Percentiles rank a stretch among this genome's conserved stretches.
These are phyloP conservation scores for Tuber magnatum DNA, from an alignment of 495 filamentous ascomycete species.

Conservation along the genomic window DNA sequence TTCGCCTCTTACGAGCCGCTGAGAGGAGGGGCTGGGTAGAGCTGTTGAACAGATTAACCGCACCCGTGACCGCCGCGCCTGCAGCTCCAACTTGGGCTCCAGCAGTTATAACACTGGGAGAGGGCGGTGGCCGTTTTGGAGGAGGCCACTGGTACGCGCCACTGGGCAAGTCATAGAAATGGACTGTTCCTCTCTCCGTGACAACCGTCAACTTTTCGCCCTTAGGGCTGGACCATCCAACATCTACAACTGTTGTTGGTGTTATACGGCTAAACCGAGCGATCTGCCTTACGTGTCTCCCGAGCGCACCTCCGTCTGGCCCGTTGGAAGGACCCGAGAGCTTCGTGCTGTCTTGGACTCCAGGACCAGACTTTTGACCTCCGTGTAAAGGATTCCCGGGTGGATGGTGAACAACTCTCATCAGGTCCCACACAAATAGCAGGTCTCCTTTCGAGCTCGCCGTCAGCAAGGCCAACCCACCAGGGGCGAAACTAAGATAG, in stretches of 20 bases:
- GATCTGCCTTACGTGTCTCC: constrained; percentile 68
- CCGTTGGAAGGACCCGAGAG: background rate
- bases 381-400: constrained; percentile 20
- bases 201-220: constrained; percentile 77
- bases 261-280: constrained; percentile 85
- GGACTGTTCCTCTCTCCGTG: constrained; percentile 87
- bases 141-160: constrained; percentile 86
- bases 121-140: constrained; percentile 54
- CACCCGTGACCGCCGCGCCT: constrained; percentile 49
- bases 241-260: constrained; percentile 78
- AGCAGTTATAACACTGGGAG: constrained; percentile 42
- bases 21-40: constrained; percentile 59
- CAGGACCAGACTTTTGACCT: constrained; percentile 20
- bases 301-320: constrained; percentile 25
- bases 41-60: constrained; percentile 58
- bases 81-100: constrained; percentile 42
- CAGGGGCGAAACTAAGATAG: constrained; percentile 80
- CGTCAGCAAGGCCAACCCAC: constrained; percentile 73
- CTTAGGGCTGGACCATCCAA: constrained; percentile 75
- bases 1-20: constrained; percentile 41
- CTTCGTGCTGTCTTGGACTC: constrained; percentile 37
- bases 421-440: constrained; percentile 86
- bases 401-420: constrained; percentile 49
- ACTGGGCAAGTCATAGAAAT: constrained; percentile 77
- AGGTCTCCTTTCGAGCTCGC: constrained; percentile 89